Percentiles rank a stretch among this genome's conserved stretches.
phyloP scores from a whole-genome alignment of 2,329 filamentous ascomycete genomes.

The Paecilomyces variotii region DNA sequence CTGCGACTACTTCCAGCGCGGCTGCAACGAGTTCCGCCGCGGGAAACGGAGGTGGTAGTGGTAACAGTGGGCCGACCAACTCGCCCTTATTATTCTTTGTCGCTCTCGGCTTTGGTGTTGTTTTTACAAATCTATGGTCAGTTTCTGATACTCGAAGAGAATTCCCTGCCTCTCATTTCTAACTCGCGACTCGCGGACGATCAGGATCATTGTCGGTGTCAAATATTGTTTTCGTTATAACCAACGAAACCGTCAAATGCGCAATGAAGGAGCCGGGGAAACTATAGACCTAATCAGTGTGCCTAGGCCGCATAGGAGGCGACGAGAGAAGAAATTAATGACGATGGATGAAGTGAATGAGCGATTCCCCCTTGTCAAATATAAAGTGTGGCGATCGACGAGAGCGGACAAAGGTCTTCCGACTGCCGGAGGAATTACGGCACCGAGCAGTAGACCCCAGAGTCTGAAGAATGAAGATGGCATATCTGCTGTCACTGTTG shows the following conservation, averaged over 20 bases:
- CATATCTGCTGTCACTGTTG: conserved; percentile 16
- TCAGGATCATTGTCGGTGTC: conserved; percentile 97
- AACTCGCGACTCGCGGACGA: not conserved
- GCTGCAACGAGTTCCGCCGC: conserved; percentile 18
- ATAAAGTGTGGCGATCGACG: conserved; percentile 86
- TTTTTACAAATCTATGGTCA: conserved; percentile 98
- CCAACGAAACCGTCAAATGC: conserved; percentile 75
- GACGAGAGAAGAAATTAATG: conserved; percentile 97
- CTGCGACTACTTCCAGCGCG: conserved; percentile 19
- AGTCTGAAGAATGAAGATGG: conserved; percentile 62
- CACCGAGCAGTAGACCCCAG: conserved; percentile 59
- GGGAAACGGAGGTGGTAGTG: conserved; percentile 14
- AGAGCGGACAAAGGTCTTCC: conserved; percentile 78
- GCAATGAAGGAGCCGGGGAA: conserved; percentile 71
- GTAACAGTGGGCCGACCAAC: conserved; percentile 49
- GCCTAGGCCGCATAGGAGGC: conserved; percentile 73
- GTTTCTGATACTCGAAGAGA: conserved; percentile 23
- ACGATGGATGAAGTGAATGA: conserved; percentile 98
- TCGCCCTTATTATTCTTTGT: conserved; percentile 87
- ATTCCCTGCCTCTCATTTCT: conserved; percentile 3
- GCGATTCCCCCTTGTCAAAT: conserved; percentile 90
- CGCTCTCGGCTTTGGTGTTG: conserved; percentile 90
- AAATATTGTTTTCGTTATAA: conserved; percentile 99
- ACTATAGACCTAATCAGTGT: conserved; percentile 82
- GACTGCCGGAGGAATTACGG: conserved; percentile 73